Evolutionary conservation across 306 rosid species (phyloP).

Genomic region (Argentina anserina): DNA sequence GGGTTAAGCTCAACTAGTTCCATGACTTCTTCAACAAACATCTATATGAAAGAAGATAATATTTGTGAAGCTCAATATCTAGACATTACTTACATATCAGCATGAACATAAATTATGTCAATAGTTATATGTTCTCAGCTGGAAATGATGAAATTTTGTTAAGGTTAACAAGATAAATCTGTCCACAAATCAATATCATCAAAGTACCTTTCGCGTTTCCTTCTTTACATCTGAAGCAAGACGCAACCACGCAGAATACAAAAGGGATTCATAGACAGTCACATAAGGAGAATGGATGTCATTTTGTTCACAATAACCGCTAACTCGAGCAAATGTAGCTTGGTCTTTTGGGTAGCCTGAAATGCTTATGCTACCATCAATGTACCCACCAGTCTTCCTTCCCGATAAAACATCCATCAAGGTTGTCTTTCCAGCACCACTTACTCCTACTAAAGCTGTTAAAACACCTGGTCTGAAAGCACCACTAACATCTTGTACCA

Average conservation of each 20-base stretch:
- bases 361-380: conserved; percentile 39
- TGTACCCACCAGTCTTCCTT: conserved; percentile 48
- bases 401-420: conserved; percentile 50
- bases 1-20: conserved; percentile 37
- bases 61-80: not conserved
- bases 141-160: not conserved
- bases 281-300: conserved; percentile 48
- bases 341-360: conserved; percentile 47
- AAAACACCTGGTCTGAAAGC: conserved; percentile 45
- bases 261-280: conserved; percentile 43
- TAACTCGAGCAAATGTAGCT: conserved; percentile 44
- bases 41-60: conserved; percentile 11
- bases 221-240: conserved; percentile 30
- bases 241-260: conserved; percentile 46
- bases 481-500: conserved; percentile 35
- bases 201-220: conserved; percentile 29
- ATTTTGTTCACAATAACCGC: conserved; percentile 49
- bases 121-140: not conserved
- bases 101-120: too few species aligned
- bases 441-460: conserved; percentile 45
- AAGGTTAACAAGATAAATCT: not conserved
- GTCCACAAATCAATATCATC: not conserved
- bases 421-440: conserved; percentile 54
- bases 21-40: conserved; percentile 51
- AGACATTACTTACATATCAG: not conserved